These are phyloP conservation scores for Microcos paniculata DNA, from an alignment of 345 rosid species.

Conservation along the genomic window DNA sequence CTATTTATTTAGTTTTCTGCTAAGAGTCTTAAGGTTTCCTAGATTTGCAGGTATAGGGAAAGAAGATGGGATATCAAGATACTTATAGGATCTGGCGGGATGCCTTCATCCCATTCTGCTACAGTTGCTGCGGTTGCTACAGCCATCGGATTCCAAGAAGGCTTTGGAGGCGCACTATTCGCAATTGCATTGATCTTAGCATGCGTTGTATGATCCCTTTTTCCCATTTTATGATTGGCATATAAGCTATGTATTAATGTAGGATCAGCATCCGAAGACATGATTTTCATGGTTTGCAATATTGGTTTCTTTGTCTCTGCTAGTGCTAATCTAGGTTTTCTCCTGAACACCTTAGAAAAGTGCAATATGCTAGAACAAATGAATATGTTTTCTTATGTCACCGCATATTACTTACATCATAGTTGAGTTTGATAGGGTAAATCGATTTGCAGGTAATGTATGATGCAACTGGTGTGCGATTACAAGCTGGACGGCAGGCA, in stretches of 20 bases:
- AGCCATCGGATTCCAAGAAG: conserved; percentile 71
- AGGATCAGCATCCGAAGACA: neutral
- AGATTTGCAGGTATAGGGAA: conserved; percentile 70
- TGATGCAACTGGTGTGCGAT: conserved; percentile 87
- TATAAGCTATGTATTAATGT: neutral
- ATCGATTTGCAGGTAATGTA: conserved; percentile 64
- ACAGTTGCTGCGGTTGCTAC: conserved; percentile 72
- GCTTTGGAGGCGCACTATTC: conserved; percentile 66
- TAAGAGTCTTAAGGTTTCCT: conserved; percentile 41
- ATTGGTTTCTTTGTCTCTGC: neutral
- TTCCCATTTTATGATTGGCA: neutral
- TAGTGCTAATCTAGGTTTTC: neutral
- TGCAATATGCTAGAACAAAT: neutral
- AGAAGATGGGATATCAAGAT: conserved; percentile 67
- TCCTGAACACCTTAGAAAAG: neutral
- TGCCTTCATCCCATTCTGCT: conserved; percentile 96
- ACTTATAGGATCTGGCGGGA: conserved; percentile 87
- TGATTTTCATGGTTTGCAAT: neutral
- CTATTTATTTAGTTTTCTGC: conserved; percentile 17
- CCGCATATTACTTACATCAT: neutral
- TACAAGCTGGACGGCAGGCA: conserved; percentile 94
- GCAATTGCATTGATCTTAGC: conserved; percentile 65
- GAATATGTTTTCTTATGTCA: neutral
- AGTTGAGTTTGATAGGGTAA: neutral
- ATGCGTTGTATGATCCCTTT: conserved; percentile 53